phyloP scores from a whole-genome alignment of 73 alveolate genomes.

The Diophrys sp. region DNA sequence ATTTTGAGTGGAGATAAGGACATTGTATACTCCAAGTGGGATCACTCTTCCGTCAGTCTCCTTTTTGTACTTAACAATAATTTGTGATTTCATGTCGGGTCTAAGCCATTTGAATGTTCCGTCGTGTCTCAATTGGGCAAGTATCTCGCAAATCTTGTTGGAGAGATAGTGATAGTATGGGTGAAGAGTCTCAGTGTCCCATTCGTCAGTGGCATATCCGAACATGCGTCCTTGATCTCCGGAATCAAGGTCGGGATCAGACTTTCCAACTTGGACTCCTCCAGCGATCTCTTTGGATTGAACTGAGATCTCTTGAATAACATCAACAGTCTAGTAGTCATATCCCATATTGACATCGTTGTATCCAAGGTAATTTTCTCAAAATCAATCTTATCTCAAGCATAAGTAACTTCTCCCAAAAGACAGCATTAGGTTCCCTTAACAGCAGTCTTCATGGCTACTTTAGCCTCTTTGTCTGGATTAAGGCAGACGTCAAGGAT shows the following conservation, averaged over 20 bases:
- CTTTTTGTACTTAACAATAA: constrained; percentile 85
- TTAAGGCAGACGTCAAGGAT: too few relatives aligned
- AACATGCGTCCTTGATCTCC: constrained; percentile 98
- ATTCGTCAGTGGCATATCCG: constrained; percentile 96
- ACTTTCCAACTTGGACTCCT: constrained; percentile 85
- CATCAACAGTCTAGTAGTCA: constrained; percentile 80
- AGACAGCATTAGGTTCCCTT: too few relatives aligned
- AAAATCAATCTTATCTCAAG: too few relatives aligned
- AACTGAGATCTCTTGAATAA: constrained; percentile 74
- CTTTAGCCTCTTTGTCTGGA: too few relatives aligned
- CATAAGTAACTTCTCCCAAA: too few relatives aligned
- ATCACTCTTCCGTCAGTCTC: constrained; percentile 70
- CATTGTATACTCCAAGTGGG: constrained; percentile 86
- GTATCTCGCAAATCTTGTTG: constrained; percentile 73
- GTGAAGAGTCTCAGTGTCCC: constrained; percentile 71
- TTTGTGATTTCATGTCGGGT: constrained; percentile 96
- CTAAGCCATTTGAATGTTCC: constrained; percentile 66
- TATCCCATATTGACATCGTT: constrained; percentile 88
- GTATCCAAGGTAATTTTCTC: too few relatives aligned
- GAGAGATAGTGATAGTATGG: constrained; percentile 90
- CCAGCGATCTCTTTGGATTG: constrained; percentile 89
- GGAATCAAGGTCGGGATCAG: constrained; percentile 88
- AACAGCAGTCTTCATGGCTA: too few relatives aligned
- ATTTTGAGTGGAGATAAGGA: constrained; percentile 90
- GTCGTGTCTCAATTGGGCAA: constrained; percentile 75